phyloP scores from a whole-genome alignment of 2,329 filamentous ascomycete genomes.

The Talaromyces sp. region DNA sequence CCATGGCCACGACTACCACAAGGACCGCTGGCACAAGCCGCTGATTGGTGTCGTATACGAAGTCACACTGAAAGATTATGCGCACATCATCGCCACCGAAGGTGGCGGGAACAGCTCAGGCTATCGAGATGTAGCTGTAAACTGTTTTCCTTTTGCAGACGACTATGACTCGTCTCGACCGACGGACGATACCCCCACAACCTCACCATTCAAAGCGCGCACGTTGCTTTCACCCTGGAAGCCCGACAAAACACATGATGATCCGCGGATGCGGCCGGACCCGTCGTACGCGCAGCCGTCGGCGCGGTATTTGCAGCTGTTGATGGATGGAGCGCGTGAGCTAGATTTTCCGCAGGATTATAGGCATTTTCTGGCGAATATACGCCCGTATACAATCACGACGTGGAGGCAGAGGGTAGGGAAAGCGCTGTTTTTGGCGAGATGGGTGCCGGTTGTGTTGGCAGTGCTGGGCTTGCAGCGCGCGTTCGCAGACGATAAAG shows the following conservation, averaged over 20 bases:
- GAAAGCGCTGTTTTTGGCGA: slow-evolving; percentile 52
- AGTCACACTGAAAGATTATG: slow-evolving; percentile 76
- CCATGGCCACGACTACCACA: slow-evolving; percentile 36
- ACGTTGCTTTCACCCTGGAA: slow-evolving; percentile 68
- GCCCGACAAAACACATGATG: slow-evolving; percentile 13
- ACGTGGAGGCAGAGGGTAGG: slow-evolving; percentile 62
- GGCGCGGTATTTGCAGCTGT: slow-evolving; percentile 72
- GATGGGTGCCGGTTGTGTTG: slow-evolving; percentile 57
- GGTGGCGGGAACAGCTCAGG: slow-evolving; percentile 72
- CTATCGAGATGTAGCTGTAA: slow-evolving; percentile 79
- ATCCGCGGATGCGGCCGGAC: slow-evolving; percentile 55
- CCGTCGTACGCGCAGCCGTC: slow-evolving; percentile 76
- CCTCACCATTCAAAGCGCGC: slow-evolving; percentile 70
- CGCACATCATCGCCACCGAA: slow-evolving; percentile 82
- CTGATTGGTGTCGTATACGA: slow-evolving; percentile 94
- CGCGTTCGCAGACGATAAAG: slow-evolving; percentile 58
- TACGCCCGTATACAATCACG: slow-evolving; percentile 68
- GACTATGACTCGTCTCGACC: slow-evolving; percentile 46
- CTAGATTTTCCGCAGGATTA: slow-evolving; percentile 77
- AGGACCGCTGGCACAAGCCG: slow-evolving; percentile 68
- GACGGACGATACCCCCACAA: slow-evolving; percentile 48
- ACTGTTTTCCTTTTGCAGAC: slow-evolving; percentile 65
- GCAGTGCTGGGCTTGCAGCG: slow-evolving; percentile 43
- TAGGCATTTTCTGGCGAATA: slow-evolving; percentile 61
- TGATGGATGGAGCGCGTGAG: slow-evolving; percentile 72